Conservation (phyloP, 2,329 filamentous ascomycete genomes). For the Fusarium hostae region DNA sequence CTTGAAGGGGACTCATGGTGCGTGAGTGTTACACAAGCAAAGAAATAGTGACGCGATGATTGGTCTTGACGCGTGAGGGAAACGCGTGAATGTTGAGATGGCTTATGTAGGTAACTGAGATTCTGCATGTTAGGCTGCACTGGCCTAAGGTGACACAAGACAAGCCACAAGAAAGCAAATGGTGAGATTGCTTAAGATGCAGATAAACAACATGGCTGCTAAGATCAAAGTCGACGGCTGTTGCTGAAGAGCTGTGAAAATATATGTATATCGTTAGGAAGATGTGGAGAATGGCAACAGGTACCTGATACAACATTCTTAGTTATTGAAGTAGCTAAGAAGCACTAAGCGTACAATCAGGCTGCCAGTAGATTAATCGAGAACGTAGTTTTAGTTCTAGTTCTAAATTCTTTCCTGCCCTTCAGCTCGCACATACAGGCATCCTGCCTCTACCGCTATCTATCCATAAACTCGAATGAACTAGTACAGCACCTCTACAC, state of each 20-base stretch:
- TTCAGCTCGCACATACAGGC: too few species aligned
- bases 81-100: not conserved
- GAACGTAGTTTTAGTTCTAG: not conserved
- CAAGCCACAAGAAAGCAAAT: not conserved
- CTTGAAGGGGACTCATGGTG: not conserved
- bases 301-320: too few species aligned
- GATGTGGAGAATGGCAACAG: fast-evolving
- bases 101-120: not conserved
- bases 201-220: fast-evolving
- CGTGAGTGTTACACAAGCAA: not conserved
- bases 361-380: too few species aligned
- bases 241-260: not conserved
- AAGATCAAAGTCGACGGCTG: not conserved
- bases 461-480: too few species aligned
- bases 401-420: not conserved
- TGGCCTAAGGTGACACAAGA: not conserved
- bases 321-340: not conserved
- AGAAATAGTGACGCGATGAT: not conserved
- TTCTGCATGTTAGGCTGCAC: not conserved
- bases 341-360: too few species aligned
- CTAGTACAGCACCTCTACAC: too few species aligned
- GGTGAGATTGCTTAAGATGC: not conserved
- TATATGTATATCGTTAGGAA: fast-evolving
- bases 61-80: not conserved
- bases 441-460: too few species aligned